These are phyloP conservation scores for Phytophthora sojae DNA, from an alignment of 352 stramenopile species.

Conservation along the genomic window DNA sequence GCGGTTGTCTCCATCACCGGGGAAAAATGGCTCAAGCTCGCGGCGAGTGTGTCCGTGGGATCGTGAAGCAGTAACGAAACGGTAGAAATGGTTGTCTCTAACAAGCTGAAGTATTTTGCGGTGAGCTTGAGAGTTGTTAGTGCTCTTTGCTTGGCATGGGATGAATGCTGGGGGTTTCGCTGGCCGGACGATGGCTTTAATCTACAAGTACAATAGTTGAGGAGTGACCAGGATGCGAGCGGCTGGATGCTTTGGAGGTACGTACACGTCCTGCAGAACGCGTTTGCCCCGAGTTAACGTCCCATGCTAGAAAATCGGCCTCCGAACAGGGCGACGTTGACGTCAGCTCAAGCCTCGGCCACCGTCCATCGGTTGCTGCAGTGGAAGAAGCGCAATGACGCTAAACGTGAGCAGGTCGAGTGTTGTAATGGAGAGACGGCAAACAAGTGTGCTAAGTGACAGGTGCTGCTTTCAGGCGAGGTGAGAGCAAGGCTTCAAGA, in stretches of 20 bases:
- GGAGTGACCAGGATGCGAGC: slow-evolving; percentile 8
- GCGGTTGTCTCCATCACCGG: slow-evolving; percentile 48
- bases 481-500: slow-evolving; percentile 27
- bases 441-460: slow-evolving; percentile 2
- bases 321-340: slow-evolving; percentile 9
- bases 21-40: slow-evolving; percentile 20
- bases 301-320: background rate
- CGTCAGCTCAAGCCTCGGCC: slow-evolving; percentile 11
- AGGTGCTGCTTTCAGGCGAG: slow-evolving; percentile 15
- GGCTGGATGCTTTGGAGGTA: slow-evolving; percentile 10
- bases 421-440: background rate
- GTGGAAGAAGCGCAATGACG: slow-evolving; percentile 28
- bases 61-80: slow-evolving; percentile 57
- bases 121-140: slow-evolving; percentile 2
- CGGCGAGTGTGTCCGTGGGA: slow-evolving; percentile 67
- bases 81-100: slow-evolving; percentile 17
- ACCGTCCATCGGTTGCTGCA: slow-evolving; percentile 20
- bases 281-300: background rate
- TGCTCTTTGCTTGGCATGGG: background rate
- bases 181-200: background rate
- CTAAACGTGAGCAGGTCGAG: slow-evolving; percentile 20
- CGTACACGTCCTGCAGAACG: background rate
- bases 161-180: slow-evolving; percentile 18
- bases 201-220: background rate
- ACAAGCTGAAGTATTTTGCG: slow-evolving; percentile 24